phyloP scores from a whole-genome alignment of 345 rosid species.

The Lepidium aucheri region DNA sequence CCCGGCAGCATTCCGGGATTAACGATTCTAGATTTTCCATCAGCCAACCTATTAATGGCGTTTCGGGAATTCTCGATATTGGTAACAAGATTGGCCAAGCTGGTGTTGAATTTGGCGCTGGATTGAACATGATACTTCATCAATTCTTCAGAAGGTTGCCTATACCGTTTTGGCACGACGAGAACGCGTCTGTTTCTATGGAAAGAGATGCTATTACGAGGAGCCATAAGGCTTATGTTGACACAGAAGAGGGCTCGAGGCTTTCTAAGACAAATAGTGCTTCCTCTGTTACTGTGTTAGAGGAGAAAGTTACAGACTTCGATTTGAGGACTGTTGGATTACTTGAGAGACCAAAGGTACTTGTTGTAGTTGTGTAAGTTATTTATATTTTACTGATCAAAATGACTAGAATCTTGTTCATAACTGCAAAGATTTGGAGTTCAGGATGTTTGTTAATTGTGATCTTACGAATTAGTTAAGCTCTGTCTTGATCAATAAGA shows the following conservation, averaged over 20 bases:
- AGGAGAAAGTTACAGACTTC: slow-evolving; percentile 47
- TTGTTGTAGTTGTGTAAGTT: background rate
- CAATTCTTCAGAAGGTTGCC: slow-evolving; percentile 75
- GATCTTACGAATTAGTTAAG: background rate
- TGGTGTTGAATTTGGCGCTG: slow-evolving; percentile 77
- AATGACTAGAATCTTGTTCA: background rate
- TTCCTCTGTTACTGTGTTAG: slow-evolving; percentile 27
- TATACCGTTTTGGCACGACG: slow-evolving; percentile 56
- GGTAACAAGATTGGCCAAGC: slow-evolving; percentile 86
- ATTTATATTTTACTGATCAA: background rate
- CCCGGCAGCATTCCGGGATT: slow-evolving; percentile 35
- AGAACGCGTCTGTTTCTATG: slow-evolving; percentile 24
- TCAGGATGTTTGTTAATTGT: background rate
- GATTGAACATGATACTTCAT: slow-evolving; percentile 64
- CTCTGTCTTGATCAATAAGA: background rate
- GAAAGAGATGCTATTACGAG: slow-evolving; percentile 15
- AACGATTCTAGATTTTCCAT: slow-evolving; percentile 38
- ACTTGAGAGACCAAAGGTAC: slow-evolving; percentile 67
- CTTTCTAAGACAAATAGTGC: slow-evolving; percentile 27
- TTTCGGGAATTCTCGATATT: slow-evolving; percentile 60
- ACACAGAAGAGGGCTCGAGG: slow-evolving; percentile 30
- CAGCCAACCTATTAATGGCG: slow-evolving; percentile 45
- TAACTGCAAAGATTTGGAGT: background rate
- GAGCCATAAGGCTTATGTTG: slow-evolving; percentile 23
- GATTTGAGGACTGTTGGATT: slow-evolving; percentile 45